These are phyloP conservation scores for Pleurotus sapidus DNA, from an alignment of 768 basidiomycete genomes.

Conservation along the genomic window DNA sequence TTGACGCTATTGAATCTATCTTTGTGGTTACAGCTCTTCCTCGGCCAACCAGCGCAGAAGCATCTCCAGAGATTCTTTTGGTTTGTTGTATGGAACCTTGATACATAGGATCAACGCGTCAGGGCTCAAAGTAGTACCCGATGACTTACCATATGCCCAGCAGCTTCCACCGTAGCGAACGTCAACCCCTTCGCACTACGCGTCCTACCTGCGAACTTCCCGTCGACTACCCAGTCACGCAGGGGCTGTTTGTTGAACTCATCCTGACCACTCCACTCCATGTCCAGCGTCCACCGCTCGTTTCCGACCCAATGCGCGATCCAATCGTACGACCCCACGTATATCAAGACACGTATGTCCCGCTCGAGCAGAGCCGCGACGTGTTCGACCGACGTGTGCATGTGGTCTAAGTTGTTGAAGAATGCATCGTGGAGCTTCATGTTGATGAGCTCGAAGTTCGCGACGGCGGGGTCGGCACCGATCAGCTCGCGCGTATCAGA, in stretches of 20 bases:
- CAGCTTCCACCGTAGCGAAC: conserved; percentile 61
- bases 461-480: conserved; percentile 54
- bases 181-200: conserved; percentile 49
- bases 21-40: conserved; percentile 12
- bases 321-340: conserved; percentile 56
- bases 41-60: conserved; percentile 46
- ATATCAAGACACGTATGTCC: conserved; percentile 53
- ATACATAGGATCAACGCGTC: not conserved
- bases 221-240: conserved; percentile 58
- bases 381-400: conserved; percentile 41
- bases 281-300: conserved; percentile 22
- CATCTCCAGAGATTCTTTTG: conserved; percentile 47
- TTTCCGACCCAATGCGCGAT: conserved; percentile 63
- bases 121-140: not conserved
- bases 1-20: no score
- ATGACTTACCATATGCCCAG: conserved; percentile 65
- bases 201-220: conserved; percentile 36
- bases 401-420: conserved; percentile 25
- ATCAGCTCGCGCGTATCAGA: conserved; percentile 50
- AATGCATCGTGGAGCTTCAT: conserved; percentile 48
- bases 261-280: conserved; percentile 45
- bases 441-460: conserved; percentile 31
- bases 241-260: conserved; percentile 37
- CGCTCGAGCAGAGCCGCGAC: conserved; percentile 56
- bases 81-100: conserved; percentile 65